phyloP scores from a whole-genome alignment of 2,329 filamentous ascomycete genomes.

The Graphiopsis chlorocephala region DNA sequence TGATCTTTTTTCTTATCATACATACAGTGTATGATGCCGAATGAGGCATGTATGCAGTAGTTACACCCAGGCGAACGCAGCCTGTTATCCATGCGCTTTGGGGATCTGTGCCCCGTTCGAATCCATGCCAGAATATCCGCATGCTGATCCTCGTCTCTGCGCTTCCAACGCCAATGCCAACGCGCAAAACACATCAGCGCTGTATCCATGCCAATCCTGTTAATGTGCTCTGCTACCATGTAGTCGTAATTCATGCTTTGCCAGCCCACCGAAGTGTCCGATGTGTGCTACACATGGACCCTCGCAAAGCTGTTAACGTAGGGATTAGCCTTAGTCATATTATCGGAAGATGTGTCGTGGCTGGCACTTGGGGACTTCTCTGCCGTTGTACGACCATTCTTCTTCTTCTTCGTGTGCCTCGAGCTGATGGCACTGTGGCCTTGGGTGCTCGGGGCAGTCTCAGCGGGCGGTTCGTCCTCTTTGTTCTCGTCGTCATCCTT shows the following conservation, averaged over 20 bases:
- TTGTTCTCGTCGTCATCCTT: neutral
- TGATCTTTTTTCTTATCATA: conserved; percentile 7
- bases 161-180: neutral
- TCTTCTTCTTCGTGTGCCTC: conserved; percentile 15
- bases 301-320: conserved; percentile 35
- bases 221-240: conserved; percentile 19
- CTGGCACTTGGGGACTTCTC: conserved; percentile 13
- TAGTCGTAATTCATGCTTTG: conserved; percentile 31
- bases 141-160: neutral
- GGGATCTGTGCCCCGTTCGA: neutral
- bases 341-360: conserved; percentile 9
- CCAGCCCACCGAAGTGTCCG: conserved; percentile 30
- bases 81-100: neutral
- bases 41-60: conserved; percentile 1
- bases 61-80: neutral
- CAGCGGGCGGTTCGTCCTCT: neutral
- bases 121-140: conserved; percentile 1
- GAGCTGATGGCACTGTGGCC: neutral
- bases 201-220: neutral
- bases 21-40: neutral
- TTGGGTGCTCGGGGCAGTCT: neutral
- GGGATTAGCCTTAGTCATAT: conserved; percentile 30
- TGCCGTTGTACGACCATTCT: conserved; percentile 8
- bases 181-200: neutral
- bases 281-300: conserved; percentile 37